A percentile compares a stretch with the other conserved stretches of the same genome.
Conservation (phyloP, 2,329 filamentous ascomycete species). For the Ceratocystis lukuohia region DNA sequence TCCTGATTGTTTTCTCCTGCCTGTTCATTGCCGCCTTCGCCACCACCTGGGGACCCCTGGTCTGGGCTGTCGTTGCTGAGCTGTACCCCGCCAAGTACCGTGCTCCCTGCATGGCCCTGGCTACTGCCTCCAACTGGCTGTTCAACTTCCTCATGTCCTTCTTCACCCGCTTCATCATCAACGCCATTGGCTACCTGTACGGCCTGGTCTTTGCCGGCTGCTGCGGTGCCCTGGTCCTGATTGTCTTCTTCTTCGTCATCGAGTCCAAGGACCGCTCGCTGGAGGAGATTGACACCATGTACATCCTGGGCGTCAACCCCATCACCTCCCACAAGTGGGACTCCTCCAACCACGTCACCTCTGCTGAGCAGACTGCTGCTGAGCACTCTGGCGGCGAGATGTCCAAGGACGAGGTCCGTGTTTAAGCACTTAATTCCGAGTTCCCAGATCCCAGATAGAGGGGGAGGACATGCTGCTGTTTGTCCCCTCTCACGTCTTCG, state of each 20-base stretch:
- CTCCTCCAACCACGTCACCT: conserved; percentile 18
- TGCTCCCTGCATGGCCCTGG: conserved; percentile 40
- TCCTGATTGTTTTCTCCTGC: conserved; percentile 55
- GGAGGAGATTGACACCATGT: conserved; percentile 70
- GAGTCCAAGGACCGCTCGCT: conserved; percentile 59
- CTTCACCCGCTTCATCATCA: conserved; percentile 59
- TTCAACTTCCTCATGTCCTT: conserved; percentile 50
- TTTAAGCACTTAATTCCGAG: conserved; percentile 7
- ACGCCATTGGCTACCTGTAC: conserved; percentile 54
- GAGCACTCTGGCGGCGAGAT: conserved; percentile 19
- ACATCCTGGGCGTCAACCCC: conserved; percentile 40
- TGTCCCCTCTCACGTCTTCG: not conserved
- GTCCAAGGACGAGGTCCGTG: conserved; percentile 16
- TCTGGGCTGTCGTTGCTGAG: conserved; percentile 53
- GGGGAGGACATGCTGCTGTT: not conserved
- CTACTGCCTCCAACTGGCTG: conserved; percentile 46
- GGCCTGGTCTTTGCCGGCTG: conserved; percentile 60
- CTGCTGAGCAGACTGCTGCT: conserved; percentile 17
- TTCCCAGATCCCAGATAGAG: not conserved
- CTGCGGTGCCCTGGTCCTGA: conserved; percentile 45
- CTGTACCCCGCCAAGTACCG: conserved; percentile 48
- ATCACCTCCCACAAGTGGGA: conserved; percentile 33
- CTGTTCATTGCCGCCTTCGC: conserved; percentile 55
- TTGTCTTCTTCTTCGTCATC: conserved; percentile 65
- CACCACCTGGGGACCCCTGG: conserved; percentile 56